Conservation (phyloP, 1,284 basidiomycete species). For the Trichosporon asahii region DNA sequence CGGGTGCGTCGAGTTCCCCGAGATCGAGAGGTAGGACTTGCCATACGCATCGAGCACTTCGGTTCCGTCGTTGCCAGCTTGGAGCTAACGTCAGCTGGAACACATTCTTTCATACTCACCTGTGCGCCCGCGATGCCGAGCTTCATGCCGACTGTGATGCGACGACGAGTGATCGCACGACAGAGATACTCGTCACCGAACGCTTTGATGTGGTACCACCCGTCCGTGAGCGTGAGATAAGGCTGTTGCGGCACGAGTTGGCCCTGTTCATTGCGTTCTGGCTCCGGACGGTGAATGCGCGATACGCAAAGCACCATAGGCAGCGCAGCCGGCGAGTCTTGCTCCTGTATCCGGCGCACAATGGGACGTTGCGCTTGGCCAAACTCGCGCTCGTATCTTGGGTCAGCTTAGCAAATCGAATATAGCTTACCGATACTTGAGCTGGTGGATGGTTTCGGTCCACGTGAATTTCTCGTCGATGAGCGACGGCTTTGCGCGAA, state of each 20-base stretch:
- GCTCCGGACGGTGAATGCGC: conserved; percentile 60
- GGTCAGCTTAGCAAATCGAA: not conserved
- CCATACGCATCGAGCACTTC: conserved; percentile 80
- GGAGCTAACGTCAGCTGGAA: conserved; percentile 57
- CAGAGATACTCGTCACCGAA: conserved; percentile 69
- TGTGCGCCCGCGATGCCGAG: conserved; percentile 73
- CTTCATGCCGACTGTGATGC: conserved; percentile 75
- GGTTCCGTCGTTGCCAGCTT: conserved; percentile 67
- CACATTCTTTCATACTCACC: conserved; percentile 54
- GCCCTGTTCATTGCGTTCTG: conserved; percentile 53
- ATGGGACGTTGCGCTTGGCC: conserved; percentile 74
- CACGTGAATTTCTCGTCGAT: conserved; percentile 70
- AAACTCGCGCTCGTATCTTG: conserved; percentile 85
- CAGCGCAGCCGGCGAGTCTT: conserved; percentile 61
- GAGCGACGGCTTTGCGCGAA: conserved; percentile 64
- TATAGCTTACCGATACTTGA: conserved; percentile 70
- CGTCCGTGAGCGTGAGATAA: conserved; percentile 81
- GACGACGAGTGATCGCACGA: conserved; percentile 64
- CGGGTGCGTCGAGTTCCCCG: conserved; percentile 79
- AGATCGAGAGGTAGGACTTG: conserved; percentile 62
- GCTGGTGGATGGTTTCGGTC: conserved; percentile 71
- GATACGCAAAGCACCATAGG: conserved; percentile 80
- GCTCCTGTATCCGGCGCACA: conserved; percentile 62
- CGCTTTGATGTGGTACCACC: conserved; percentile 87
- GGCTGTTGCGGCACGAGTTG: conserved; percentile 41